Evolutionary conservation across 768 basidiomycete genomes (phyloP), one percentile per base, ranked within the genome.

Genomic region (Tricholoma sp.): DNA sequence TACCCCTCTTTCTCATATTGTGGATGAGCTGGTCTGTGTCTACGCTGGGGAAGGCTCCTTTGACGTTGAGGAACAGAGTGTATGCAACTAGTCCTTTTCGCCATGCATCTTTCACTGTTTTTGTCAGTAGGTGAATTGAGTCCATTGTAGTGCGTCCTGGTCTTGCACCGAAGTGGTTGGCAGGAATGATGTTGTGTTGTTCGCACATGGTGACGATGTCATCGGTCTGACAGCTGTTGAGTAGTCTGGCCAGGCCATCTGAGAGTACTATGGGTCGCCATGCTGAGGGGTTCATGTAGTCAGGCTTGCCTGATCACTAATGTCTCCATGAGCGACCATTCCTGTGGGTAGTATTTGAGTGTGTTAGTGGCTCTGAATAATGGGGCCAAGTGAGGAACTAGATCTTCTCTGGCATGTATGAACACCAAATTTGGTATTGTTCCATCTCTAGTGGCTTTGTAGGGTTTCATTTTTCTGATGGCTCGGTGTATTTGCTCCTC

Each of bases 71-170:
- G 55, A 67, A 67, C 0, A 74, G 60, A 0, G 54, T 60, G 3
- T 63, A 59, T 1, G 61, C 72, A 0, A 67, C 69, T 32, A 66
- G 53, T 0, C 58, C 55, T 21, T 55, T 47, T 24, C 31, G 16
- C 76, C 76, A 77, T 1, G 73, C 70, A 5, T 73, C 69, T 52
- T 74, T 68, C 14, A 77, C 61, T 9, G 58, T 68, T 0, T 71
- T 59, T 16, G 71, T 65, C 2, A 76, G 37, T 0, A 69, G 37
- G 55, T 70, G 63, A 5, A 73, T 50, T 1, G 72, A 63, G 61
- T 76, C 72, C 0, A 67, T 70, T 0, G 76, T 70, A 0, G 68
- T 63, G 27, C 52, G 35, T n/a, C 62, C 64, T 4, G 71, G 68
- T 5, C 71, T 39, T 2, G 70, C 66, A 6, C 35, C 71, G 43